A percentile compares a stretch with the other conserved stretches of the same genome.
Conservation (phyloP, 345 rosid species). For the Citrus cavaleriei region DNA sequence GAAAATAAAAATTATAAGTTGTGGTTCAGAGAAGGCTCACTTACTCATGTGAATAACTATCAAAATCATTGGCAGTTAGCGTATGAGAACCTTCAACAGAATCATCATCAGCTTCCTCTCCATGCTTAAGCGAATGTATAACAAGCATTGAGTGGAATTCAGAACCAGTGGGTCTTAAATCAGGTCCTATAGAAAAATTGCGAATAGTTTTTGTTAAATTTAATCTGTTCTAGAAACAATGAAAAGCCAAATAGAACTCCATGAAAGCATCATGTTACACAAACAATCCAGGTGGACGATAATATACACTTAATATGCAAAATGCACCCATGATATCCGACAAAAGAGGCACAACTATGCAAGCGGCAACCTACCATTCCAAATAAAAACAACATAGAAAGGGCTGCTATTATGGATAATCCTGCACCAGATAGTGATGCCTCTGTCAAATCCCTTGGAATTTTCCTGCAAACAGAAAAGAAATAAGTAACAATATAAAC, state of each 20-base stretch:
- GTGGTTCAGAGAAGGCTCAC: constrained; percentile 25
- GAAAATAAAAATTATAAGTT: background rate
- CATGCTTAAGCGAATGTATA: constrained; percentile 65
- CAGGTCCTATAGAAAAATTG: constrained; percentile 79
- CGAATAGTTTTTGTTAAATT: constrained; percentile 92
- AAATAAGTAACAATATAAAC: background rate
- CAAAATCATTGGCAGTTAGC: constrained; percentile 62
- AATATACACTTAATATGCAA: background rate
- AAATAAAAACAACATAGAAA: constrained; percentile 84
- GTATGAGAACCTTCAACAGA: constrained; percentile 57
- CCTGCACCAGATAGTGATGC: constrained; percentile 97
- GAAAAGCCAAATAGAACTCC: background rate
- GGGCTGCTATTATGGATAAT: constrained; percentile 83
- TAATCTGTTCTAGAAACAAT: constrained; percentile 81
- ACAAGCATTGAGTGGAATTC: constrained; percentile 74
- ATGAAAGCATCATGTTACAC: background rate
- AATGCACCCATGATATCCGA: background rate
- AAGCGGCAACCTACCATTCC: constrained; percentile 71
- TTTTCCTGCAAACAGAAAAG: constrained; percentile 62
- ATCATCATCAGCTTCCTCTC: constrained; percentile 69
- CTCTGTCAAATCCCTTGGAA: constrained; percentile 98
- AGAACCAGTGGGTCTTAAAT: constrained; percentile 77
- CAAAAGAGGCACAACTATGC: background rate
- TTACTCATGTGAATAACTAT: constrained; percentile 68
- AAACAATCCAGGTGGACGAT: background rate